Percentiles rank a stretch among this genome's conserved stretches.
Conservation (phyloP, 345 rosid species). For the Eucalyptus brandiana region DNA sequence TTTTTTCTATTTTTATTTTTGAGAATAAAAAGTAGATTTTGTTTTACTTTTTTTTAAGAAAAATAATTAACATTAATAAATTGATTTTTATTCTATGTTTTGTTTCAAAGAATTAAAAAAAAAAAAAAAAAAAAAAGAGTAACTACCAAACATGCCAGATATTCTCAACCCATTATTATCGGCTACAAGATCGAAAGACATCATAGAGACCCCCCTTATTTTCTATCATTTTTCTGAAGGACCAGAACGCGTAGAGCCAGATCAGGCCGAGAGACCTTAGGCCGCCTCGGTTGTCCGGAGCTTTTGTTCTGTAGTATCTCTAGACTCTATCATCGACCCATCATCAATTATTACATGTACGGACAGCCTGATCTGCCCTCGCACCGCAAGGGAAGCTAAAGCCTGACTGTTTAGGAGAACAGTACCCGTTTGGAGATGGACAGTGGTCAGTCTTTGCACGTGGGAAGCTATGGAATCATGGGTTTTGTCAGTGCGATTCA, state of each 20-base stretch:
- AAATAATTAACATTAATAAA: fast-evolving
- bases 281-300: not conserved
- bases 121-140: too few relatives aligned
- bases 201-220: not conserved
- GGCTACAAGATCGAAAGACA: not conserved
- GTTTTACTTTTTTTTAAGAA: too few relatives aligned
- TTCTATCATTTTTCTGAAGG: not conserved
- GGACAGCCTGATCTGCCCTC: not conserved
- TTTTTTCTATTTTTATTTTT: too few relatives aligned
- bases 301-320: not conserved
- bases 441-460: not conserved
- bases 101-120: too few relatives aligned
- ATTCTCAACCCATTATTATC: not conserved
- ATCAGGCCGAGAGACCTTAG: not conserved
- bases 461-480: not conserved
- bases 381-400: not conserved
- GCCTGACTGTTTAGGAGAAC: not conserved
- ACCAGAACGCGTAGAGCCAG: not conserved
- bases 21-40: too few relatives aligned
- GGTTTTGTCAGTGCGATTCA: not conserved
- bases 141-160: not conserved
- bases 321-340: not conserved
- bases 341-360: not conserved
- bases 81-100: too few relatives aligned
- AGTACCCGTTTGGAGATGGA: not conserved